Percentiles rank a stretch among this genome's conserved stretches.
phyloP scores from a whole-genome alignment of 176 grass and related monocot genomes.

The Poa annua region DNA sequence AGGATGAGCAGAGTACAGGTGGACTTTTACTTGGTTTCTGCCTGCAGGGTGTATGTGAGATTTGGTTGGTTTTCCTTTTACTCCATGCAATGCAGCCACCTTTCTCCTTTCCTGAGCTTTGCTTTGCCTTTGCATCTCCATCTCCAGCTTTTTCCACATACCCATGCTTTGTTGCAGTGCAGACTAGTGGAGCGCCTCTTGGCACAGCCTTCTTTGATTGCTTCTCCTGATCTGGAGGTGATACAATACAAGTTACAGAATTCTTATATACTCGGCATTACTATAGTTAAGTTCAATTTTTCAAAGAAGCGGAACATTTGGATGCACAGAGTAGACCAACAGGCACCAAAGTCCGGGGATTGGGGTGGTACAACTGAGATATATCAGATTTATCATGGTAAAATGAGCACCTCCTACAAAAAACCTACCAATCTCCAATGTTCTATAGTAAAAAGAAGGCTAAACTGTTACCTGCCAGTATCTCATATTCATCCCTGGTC shows the following conservation, averaged over 20 bases:
- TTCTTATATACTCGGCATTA: not conserved
- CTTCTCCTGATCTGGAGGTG: not conserved
- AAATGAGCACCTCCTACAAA: not conserved
- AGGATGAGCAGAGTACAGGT: not conserved
- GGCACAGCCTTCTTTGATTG: not conserved
- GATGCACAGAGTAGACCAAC: not conserved
- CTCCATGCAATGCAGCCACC: conserved; percentile 27
- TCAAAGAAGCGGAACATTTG: not conserved
- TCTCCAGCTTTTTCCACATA: not conserved
- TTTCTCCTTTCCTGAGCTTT: conserved; percentile 18
- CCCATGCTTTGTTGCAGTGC: conserved; percentile 9
- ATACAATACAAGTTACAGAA: not conserved
- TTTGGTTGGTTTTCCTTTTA: conserved; percentile 26
- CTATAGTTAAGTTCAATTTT: not conserved
- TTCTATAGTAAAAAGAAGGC: not conserved
- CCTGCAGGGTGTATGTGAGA: conserved; percentile 6
- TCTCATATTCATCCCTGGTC: not conserved
- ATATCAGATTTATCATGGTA: not conserved
- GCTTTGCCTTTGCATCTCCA: conserved; percentile 29
- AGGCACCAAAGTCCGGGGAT: not conserved
- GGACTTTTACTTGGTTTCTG: conserved; percentile 15
- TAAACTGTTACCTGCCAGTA: conserved; percentile 1
- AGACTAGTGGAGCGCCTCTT: conserved; percentile 25
- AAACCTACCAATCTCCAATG: not conserved
- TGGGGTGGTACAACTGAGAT: not conserved